Conservation (phyloP, 2,329 filamentous ascomycete genomes). For the Harringtonia aguacate region DNA sequence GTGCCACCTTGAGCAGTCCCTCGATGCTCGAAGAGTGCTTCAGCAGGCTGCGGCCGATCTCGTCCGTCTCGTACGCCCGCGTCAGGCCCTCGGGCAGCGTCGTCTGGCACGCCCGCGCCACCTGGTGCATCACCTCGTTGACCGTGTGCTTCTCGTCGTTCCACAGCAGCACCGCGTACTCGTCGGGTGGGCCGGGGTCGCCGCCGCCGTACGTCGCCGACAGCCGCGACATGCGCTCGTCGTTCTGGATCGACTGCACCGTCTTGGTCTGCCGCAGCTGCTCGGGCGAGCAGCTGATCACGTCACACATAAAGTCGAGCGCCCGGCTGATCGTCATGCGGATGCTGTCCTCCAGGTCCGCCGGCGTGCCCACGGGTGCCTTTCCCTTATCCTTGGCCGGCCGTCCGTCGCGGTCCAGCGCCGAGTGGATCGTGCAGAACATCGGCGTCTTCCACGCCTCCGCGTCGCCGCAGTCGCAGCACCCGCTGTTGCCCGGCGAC, state of each 20-base stretch:
- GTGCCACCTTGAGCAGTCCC: constrained; percentile 65
- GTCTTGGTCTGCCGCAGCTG: constrained; percentile 83
- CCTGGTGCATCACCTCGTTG: constrained; percentile 79
- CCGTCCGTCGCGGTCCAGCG: constrained; percentile 20
- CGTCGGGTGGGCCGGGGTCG: constrained; percentile 54
- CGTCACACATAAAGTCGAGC: constrained; percentile 93
- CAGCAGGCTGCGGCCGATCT: constrained; percentile 76
- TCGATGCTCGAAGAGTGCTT: constrained; percentile 64
- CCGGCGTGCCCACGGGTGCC: constrained; percentile 50
- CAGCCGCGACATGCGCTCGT: constrained; percentile 72
- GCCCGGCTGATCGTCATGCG: constrained; percentile 75
- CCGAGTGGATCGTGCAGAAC: constrained; percentile 87
- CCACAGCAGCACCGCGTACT: constrained; percentile 85
- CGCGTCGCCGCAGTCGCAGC: constrained; percentile 92
- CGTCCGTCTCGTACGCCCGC: constrained; percentile 81
- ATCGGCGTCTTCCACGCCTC: constrained; percentile 88
- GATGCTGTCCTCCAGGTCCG: constrained; percentile 66
- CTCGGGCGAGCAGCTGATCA: constrained; percentile 95
- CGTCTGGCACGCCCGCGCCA: constrained; percentile 77
- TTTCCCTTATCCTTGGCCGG: constrained; percentile 50
- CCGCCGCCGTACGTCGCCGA: constrained; percentile 64
- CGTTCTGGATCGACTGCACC: constrained; percentile 64
- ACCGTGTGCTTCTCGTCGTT: constrained; percentile 99
- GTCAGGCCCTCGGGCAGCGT: constrained; percentile 55
- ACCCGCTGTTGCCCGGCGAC: constrained; percentile 15